Evolutionary conservation across 805 yeast species (phyloP), one percentile per base, ranked within the genome.

Genomic region (Cyberlindnera veronae): DNA sequence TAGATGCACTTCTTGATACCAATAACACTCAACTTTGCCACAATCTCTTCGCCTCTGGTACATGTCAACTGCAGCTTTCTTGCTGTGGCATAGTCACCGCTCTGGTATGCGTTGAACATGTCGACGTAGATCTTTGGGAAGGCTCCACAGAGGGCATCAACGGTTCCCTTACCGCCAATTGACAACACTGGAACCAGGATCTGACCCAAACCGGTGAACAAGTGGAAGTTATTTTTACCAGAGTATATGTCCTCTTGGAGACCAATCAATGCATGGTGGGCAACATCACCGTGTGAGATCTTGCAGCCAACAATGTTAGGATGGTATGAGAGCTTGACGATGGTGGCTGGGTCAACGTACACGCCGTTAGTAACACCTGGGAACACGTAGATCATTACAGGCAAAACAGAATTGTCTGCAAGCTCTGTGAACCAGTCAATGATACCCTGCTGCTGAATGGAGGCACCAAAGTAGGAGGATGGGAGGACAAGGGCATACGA

Each of bases 191-290:
- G 79, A 24, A 73, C 54, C 26, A 76, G 57, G 29, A 72, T 57
- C 52, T 75, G 79, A 21, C 79, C 79, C 15, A 73, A 61, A 13
- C 81, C 81, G 8, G 77, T 68, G 48, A 72, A 66, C 26, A 67
- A 56, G 21, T 55, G 44, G 60, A 76, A 76, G 47, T 69, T 61
- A 46, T 64, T 66, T 36, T 50, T 40, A 16, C 54, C 56, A 22
- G 56, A 50, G 34, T 53, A 48, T 39, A 72, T 64, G 29, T 58
- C 62, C 30, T 68, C 65, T 50, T 68, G 66, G 19, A 66, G 59
- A 2, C 75, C 74, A 29, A 76, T 61, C 44, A 69, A 57, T 20
- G 71, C 62, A 51, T 72, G 71, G 36, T 67, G 67, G 17, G 76
- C 62, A 27, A 75, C 67, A 51, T 76, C 74, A 23, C 71, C 74